Evolutionary conservation across 1,139 yeast species (phyloP).

Genomic region (Nadsonia starkeyi-henricii): DNA sequence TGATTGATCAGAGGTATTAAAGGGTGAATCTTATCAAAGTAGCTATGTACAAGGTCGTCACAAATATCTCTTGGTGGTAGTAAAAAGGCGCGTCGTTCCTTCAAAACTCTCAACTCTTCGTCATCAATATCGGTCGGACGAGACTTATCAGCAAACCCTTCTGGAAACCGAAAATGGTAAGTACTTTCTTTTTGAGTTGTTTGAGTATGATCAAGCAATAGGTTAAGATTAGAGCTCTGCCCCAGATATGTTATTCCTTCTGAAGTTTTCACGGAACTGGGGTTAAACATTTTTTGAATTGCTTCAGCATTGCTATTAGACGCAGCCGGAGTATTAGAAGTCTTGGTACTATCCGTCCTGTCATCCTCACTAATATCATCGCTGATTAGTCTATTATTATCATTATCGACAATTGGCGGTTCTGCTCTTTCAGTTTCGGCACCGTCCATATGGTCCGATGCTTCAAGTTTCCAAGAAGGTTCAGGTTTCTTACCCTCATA

Average conservation of each 20-base stretch:
- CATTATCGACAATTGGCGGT: not conserved
- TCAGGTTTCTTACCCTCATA: no score
- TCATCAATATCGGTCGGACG: slow-evolving; percentile 34
- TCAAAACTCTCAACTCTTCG: slow-evolving; percentile 54
- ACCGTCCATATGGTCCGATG: no score
- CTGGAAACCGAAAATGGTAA: slow-evolving; percentile 25
- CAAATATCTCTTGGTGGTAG: slow-evolving; percentile 51
- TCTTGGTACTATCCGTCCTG: not conserved
- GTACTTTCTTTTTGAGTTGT: slow-evolving; percentile 18
- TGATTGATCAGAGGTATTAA: slow-evolving; percentile 59
- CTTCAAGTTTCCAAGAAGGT: no score
- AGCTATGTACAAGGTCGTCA: slow-evolving; percentile 46
- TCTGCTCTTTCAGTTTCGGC: no score
- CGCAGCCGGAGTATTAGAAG: not conserved
- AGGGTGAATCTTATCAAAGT: slow-evolving; percentile 57
- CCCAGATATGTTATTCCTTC: slow-evolving; percentile 21
- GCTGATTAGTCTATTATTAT: no score
- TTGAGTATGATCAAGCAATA: slow-evolving; percentile 19
- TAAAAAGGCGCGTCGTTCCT: slow-evolving; percentile 57
- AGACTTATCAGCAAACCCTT: slow-evolving; percentile 17
- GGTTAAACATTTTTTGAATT: slow-evolving; percentile 3
- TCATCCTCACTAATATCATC: not conserved
- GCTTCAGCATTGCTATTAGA: slow-evolving; percentile 4
- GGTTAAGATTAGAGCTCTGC: slow-evolving; percentile 21
- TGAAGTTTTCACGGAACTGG: slow-evolving; percentile 10